These are phyloP conservation scores for Fusarium hostae DNA, from an alignment of 2,329 filamentous ascomycete genomes.

Conservation along the genomic window DNA sequence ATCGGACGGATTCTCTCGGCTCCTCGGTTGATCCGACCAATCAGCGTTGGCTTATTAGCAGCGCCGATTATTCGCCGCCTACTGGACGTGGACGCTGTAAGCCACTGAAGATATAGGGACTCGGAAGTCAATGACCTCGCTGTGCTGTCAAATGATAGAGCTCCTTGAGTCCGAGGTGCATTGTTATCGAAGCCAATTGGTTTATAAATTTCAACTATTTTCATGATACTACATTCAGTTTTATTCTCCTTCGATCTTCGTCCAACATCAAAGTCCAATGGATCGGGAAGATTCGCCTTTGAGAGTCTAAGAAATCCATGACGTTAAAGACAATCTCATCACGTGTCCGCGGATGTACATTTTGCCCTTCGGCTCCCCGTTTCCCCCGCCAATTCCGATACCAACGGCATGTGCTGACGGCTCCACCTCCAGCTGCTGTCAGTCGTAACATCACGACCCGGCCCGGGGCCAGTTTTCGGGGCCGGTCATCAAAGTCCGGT, in stretches of 20 bases:
- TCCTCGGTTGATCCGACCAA: conserved; percentile 52
- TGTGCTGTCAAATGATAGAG: neutral
- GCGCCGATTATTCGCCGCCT: conserved; percentile 27
- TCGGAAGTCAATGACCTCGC: conserved; percentile 22
- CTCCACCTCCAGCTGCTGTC: conserved; percentile 11
- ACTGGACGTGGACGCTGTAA: conserved; percentile 20
- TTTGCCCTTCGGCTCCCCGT: conserved; percentile 36
- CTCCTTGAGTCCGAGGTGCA: conserved; percentile 3
- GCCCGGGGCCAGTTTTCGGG: conserved; percentile 25
- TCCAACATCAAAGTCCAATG: conserved; percentile 2
- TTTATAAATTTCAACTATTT: neutral
- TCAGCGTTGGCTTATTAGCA: conserved; percentile 47
- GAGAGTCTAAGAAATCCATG: conserved; percentile 30
- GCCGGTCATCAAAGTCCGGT: conserved; percentile 37
- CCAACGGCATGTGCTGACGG: conserved; percentile 35
- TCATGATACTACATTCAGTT: neutral
- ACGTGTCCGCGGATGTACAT: conserved; percentile 41
- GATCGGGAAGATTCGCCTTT: conserved; percentile 35
- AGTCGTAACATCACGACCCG: neutral
- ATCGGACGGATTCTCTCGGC: conserved; percentile 46
- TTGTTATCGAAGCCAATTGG: conserved; percentile 20
- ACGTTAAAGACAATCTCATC: conserved; percentile 34
- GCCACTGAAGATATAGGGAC: conserved; percentile 31
- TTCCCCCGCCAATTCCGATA: conserved; percentile 27
- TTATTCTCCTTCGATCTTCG: conserved; percentile 4